Evolutionary conservation across 2,329 filamentous ascomycete genomes (phyloP).

Genomic region (Ophiostoma sp.): DNA sequence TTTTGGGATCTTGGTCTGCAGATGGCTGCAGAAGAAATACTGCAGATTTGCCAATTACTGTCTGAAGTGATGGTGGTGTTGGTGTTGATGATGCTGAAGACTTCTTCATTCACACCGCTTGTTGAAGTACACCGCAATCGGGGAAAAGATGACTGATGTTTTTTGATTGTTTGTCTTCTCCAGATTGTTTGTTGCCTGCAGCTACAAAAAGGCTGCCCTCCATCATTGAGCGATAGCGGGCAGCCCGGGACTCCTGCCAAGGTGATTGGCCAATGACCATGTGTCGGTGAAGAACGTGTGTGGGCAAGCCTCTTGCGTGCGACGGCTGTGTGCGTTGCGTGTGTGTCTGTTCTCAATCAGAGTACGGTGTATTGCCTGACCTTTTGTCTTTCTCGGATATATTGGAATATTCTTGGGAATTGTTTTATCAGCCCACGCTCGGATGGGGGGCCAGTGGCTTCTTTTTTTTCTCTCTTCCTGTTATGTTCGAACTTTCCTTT

Average conservation of each 20-base stretch:
- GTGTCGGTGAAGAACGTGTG: conserved; percentile 21
- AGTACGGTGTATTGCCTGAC: neutral
- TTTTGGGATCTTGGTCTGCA: neutral
- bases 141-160: neutral
- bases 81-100: neutral
- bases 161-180: neutral
- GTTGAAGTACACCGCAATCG: conserved; percentile 3
- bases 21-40: neutral
- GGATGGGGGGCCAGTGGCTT: conserved; percentile 3
- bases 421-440: neutral
- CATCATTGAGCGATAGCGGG: neutral
- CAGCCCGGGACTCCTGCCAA: neutral
- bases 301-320: neutral
- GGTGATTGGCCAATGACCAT: conserved; percentile 22
- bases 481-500: neutral
- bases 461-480: neutral
- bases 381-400: neutral
- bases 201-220: neutral
- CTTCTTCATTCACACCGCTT: conserved; percentile 12
- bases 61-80: neutral
- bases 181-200: neutral
- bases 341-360: neutral
- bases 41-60: neutral
- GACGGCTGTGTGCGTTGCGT: neutral
- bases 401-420: neutral